A percentile compares a stretch with the other conserved stretches of the same genome.
Evolutionary conservation across 2,329 filamentous ascomycete species (phyloP).

Genomic region (Monilinia polystroma): DNA sequence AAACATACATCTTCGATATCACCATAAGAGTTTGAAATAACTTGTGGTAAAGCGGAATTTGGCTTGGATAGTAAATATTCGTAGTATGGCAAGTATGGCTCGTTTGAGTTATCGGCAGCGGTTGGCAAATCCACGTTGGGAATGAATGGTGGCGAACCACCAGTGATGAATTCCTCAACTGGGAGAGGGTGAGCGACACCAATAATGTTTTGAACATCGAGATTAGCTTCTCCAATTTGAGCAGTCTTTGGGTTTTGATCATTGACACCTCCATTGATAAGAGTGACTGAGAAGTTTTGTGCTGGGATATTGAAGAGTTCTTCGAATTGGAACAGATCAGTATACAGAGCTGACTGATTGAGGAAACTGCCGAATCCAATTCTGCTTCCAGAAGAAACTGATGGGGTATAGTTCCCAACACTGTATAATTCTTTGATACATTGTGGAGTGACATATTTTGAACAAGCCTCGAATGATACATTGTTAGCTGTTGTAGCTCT

Average conservation of each 20-base stretch:
- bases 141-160: constrained; percentile 53
- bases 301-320: constrained; percentile 44
- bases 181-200: constrained; percentile 54
- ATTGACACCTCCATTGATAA: constrained; percentile 45
- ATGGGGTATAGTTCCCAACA: constrained; percentile 47
- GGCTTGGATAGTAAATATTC: constrained; percentile 50
- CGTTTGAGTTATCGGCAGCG: constrained; percentile 46
- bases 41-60: constrained; percentile 49
- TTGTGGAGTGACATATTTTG: constrained; percentile 45
- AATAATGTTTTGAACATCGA: constrained; percentile 55
- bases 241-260: constrained; percentile 41
- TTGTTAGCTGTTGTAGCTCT: constrained; percentile 8
- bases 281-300: constrained; percentile 46
- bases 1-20: constrained; percentile 50
- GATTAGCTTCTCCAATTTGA: constrained; percentile 28
- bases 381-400: constrained; percentile 47
- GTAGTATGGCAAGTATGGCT: constrained; percentile 59
- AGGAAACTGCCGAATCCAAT: constrained; percentile 54
- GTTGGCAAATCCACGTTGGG: constrained; percentile 44
- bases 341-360: constrained; percentile 50
- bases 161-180: constrained; percentile 55
- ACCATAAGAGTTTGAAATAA: constrained; percentile 58
- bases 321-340: constrained; percentile 45
- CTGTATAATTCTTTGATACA: constrained; percentile 53
- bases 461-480: constrained; percentile 31